Base-by-base conservation (phyloP, 495 filamentous ascomycete species). In the Hypoxylon perforatum region DNA sequence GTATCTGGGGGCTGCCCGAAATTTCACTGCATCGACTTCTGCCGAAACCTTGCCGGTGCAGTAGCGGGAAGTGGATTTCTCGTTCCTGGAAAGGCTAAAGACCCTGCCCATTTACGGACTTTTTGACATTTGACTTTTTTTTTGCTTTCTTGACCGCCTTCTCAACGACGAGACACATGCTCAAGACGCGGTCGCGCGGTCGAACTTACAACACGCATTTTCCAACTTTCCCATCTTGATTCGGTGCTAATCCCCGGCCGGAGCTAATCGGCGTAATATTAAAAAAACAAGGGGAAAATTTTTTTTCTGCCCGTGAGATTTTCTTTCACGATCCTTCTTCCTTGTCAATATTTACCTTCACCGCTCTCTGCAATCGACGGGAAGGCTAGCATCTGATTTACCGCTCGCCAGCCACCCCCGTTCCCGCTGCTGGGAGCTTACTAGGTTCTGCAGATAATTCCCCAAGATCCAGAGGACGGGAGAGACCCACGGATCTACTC, bases 91-190 rank as follows among this genome's bases (percentile, higher is more conserved):
- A n/a, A n/a, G n/a, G 21, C 47, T 7, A 23, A 14, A 22, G 55
- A 21, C 6, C 17, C 5, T 54, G 18, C 36, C 50, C 65, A 58
- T 61, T 61, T 53, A 57, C 55, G 58, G 55, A 59, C 48, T 42
- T 63, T n/a, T n/a, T n/a, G n/a, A n/a, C n/a, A n/a, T n/a, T n/a
- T n/a, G n/a, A n/a, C n/a, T n/a, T n/a, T n/a, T n/a, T n/a, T n/a
- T n/a, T 66, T 63, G 49, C n/a, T 62, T 12, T 66, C 69, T 70
- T 74, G 69, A 74, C 70, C 72, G 72, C 72, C 57, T 69, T 55
- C 64, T 74, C 60, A 39, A 51, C 61, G 39, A 73, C 63, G n/a
- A n/a, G n/a, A 61, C 68, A 45, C 57, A 59, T 49, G n/a, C n/a
- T n/a, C 61, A 64, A 66, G 53, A 65, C 72, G 63, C 63, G 50